Percentiles rank a stretch among this genome's conserved stretches.
Evolutionary conservation across 352 stramenopile species (phyloP).

Genomic region (Globisporangium rhizosaccharum): DNA sequence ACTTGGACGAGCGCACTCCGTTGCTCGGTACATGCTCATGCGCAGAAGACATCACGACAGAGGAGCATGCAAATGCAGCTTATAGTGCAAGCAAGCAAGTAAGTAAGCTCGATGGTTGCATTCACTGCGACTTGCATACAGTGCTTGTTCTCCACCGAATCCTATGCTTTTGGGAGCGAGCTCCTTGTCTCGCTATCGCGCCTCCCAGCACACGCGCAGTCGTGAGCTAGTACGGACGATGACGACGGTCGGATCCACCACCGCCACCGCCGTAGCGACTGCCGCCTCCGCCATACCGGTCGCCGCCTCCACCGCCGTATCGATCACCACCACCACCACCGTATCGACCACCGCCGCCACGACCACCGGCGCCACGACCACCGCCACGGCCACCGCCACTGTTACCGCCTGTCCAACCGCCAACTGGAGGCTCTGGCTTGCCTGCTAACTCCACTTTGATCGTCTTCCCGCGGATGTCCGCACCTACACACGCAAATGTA

Average conservation of each 20-base stretch:
- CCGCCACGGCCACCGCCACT: conserved; percentile 34
- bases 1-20: no score
- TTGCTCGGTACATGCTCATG: no score
- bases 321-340: conserved; percentile 38
- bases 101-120: background rate
- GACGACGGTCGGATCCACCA: conserved; percentile 40
- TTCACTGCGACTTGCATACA: background rate
- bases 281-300: conserved; percentile 14
- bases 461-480: conserved; percentile 71
- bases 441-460: conserved; percentile 84
- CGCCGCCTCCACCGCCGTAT: conserved; percentile 16
- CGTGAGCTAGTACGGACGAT: conserved; percentile 46
- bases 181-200: background rate
- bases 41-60: no score
- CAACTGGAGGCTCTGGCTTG: conserved; percentile 73
- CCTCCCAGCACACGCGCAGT: no score
- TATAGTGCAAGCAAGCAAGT: background rate
- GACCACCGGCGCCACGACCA: conserved; percentile 29
- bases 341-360: conserved; percentile 19
- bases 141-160: no score
- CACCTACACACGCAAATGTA: conserved; percentile 23
- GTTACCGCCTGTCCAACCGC: conserved; percentile 59
- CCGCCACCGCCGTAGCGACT: conserved; percentile 24
- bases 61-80: no score
- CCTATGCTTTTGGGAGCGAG: background rate